A percentile compares a stretch with the other conserved stretches of the same genome.
These are phyloP conservation scores for Nakazawaea anatomiae DNA, from an alignment of 805 yeast genomes.

Conservation along the genomic window DNA sequence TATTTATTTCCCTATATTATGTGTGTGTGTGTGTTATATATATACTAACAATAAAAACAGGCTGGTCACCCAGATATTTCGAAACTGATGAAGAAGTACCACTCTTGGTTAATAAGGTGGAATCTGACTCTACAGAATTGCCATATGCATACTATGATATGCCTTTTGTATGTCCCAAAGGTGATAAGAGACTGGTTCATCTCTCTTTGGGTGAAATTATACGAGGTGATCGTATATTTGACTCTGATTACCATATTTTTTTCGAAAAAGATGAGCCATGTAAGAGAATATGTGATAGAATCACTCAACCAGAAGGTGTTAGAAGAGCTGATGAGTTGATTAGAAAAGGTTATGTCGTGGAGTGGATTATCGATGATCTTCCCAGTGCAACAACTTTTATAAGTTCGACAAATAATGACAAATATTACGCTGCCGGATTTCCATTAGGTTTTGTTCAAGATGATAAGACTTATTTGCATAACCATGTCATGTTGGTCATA, in stretches of 20 bases:
- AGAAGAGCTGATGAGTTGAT: slow-evolving; percentile 56
- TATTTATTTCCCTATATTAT: background rate
- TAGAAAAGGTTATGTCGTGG: slow-evolving; percentile 65
- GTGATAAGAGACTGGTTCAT: slow-evolving; percentile 50
- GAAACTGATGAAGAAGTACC: slow-evolving; percentile 56
- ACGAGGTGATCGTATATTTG: slow-evolving; percentile 76
- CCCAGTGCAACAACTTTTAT: slow-evolving; percentile 87
- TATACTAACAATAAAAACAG: slow-evolving; percentile 1
- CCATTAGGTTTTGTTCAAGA: slow-evolving; percentile 68
- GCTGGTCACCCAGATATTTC: slow-evolving; percentile 33
- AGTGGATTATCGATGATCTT: slow-evolving; percentile 78
- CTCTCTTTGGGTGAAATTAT: slow-evolving; percentile 72
- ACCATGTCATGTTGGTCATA: slow-evolving; percentile 76
- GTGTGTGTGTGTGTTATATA: background rate
- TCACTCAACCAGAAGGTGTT: slow-evolving; percentile 45
- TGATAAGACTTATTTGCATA: slow-evolving; percentile 60
- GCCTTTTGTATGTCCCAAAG: slow-evolving; percentile 69
- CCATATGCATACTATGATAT: slow-evolving; percentile 75
- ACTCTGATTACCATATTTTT: slow-evolving; percentile 58
- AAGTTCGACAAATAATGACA: slow-evolving; percentile 45
- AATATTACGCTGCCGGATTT: slow-evolving; percentile 81
- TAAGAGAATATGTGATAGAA: slow-evolving; percentile 59
- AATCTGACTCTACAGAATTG: slow-evolving; percentile 68
- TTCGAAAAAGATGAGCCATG: slow-evolving; percentile 68
- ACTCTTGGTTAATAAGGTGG: slow-evolving; percentile 68